These are phyloP conservation scores for Leccinum fallax DNA, from an alignment of 1,284 basidiomycete genomes.

Conservation along the genomic window DNA sequence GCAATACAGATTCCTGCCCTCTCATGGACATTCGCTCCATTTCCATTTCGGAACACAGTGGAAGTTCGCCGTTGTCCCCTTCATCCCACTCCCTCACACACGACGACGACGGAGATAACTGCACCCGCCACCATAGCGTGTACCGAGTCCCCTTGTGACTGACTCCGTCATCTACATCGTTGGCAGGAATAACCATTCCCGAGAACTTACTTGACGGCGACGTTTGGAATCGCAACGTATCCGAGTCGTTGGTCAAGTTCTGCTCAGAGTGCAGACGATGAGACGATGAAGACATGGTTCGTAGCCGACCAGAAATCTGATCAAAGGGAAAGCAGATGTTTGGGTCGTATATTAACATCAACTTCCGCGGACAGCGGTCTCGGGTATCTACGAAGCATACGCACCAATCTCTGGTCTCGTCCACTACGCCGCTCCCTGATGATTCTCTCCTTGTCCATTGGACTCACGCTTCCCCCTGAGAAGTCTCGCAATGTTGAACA, in stretches of 20 bases:
- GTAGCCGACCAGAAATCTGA: background rate
- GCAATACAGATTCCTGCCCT: too few relatives aligned
- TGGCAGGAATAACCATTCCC: background rate
- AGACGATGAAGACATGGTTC: background rate
- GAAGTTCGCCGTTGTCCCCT: too few relatives aligned
- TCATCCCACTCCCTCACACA: too few relatives aligned
- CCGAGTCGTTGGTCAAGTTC: background rate
- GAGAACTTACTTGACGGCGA: background rate
- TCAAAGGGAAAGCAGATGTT: background rate
- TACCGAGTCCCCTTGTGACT: background rate
- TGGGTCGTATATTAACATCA: background rate
- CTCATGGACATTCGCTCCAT: too few relatives aligned
- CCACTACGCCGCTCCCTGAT: background rate
- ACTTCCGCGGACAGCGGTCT: background rate
- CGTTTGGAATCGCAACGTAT: background rate
- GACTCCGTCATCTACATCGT: background rate
- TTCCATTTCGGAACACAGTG: too few relatives aligned
- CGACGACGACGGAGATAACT: background rate
- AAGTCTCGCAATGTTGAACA: constrained; percentile 3
- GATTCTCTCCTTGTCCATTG: constrained; percentile 2
- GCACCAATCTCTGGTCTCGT: background rate
- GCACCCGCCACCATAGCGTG: background rate
- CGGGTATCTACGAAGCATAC: background rate
- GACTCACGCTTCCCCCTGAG: background rate
- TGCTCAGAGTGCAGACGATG: background rate